These are phyloP conservation scores for Suhomyces faveliae DNA, from an alignment of 805 yeast species.

Conservation along the genomic window DNA sequence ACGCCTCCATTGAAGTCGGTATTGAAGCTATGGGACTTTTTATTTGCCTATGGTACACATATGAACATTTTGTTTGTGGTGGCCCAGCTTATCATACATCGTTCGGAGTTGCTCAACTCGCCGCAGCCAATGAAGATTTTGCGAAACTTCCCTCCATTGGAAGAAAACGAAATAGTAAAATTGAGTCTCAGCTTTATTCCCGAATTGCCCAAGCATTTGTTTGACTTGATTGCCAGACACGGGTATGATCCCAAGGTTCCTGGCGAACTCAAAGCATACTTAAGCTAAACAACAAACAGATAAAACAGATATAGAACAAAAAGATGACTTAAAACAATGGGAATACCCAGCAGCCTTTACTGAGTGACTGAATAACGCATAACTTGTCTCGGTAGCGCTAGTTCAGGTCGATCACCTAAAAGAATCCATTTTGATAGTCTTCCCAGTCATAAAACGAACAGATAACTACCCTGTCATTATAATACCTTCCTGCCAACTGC, in stretches of 20 bases:
- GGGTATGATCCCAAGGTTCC: conserved; percentile 52
- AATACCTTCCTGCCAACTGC: conserved; percentile 62
- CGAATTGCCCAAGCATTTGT: conserved; percentile 64
- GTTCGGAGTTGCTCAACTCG: conserved; percentile 59
- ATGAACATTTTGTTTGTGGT: conserved; percentile 81
- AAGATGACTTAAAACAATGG: too few species aligned
- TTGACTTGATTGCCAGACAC: conserved; percentile 62
- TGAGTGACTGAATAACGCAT: too few species aligned
- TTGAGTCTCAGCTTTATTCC: conserved; percentile 78
- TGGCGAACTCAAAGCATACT: conserved; percentile 24
- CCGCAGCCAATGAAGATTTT: conserved; percentile 72
- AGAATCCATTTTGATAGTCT: conserved; percentile 51
- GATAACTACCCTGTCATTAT: conserved; percentile 66
- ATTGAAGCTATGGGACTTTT: conserved; percentile 80
- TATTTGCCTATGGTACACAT: conserved; percentile 89
- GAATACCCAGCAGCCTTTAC: too few species aligned
- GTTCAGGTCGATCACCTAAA: too few species aligned
- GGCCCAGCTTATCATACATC: conserved; percentile 72
- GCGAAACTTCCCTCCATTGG: conserved; percentile 68
- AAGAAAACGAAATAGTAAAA: conserved; percentile 72
- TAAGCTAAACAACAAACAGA: too few species aligned
- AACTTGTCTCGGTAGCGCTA: too few species aligned
- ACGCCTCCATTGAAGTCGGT: conserved; percentile 81
- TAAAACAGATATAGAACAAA: too few species aligned
- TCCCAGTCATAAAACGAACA: conserved; percentile 59